Evolutionary conservation across 225 moss, liverwort and hornwort genomes (phyloP).

Genomic region (Rhytidiadelphus loreus): DNA sequence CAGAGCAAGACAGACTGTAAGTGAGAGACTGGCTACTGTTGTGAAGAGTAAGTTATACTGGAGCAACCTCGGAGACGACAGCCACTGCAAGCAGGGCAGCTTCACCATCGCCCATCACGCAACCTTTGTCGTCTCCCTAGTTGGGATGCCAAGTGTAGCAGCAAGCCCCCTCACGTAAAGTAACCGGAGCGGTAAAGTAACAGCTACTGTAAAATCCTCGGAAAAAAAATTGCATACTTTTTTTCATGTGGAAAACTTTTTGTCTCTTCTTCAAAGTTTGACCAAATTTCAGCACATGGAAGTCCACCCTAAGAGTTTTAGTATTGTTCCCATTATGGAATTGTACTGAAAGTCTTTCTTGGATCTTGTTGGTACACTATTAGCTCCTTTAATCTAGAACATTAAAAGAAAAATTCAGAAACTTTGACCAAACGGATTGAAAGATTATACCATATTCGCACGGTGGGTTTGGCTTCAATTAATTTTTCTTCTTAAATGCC

Average conservation of each 20-base stretch:
- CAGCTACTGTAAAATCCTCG: fast-evolving
- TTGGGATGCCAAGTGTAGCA: not conserved
- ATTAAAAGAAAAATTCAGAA: too few species aligned
- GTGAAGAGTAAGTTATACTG: not conserved
- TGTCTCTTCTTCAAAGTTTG: not conserved
- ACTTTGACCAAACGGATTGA: not conserved
- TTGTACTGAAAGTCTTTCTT: not conserved
- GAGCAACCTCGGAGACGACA: not conserved
- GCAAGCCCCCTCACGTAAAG: not conserved
- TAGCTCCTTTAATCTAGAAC: too few species aligned
- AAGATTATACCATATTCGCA: not conserved
- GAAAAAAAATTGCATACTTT: not conserved
- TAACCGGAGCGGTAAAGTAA: too few species aligned
- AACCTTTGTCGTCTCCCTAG: not conserved
- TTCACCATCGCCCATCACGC: not conserved
- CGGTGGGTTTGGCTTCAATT: too few species aligned
- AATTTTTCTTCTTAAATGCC: too few species aligned
- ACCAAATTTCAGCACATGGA: too few species aligned
- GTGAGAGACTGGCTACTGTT: not conserved
- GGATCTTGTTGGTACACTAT: not conserved
- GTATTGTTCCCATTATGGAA: not conserved
- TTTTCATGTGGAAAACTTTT: not conserved
- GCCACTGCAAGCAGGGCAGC: not conserved
- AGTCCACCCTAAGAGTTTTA: too few species aligned
- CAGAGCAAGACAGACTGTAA: too few species aligned